These are phyloP conservation scores for Fomitiporia mediterranea DNA, from an alignment of 1,284 basidiomycete genomes.

Conservation along the genomic window DNA sequence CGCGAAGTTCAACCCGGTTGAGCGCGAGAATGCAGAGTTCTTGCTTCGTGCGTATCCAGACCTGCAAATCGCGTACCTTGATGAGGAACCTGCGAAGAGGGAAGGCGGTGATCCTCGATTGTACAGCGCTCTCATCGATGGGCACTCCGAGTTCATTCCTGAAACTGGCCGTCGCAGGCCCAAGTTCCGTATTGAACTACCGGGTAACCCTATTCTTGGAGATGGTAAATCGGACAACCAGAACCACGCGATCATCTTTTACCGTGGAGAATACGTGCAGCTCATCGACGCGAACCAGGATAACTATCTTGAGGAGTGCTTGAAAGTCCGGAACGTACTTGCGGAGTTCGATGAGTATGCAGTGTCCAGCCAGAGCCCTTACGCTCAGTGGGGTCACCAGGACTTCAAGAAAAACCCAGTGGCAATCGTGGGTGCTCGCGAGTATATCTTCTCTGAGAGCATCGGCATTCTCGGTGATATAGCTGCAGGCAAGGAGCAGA, in stretches of 20 bases:
- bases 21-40: conserved; percentile 99
- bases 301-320: conserved; percentile 99
- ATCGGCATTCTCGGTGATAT: conserved; percentile 99
- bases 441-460: conserved; percentile 99
- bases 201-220: conserved; percentile 97
- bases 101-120: conserved; percentile 94
- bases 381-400: conserved; percentile 82
- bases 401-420: conserved; percentile 89
- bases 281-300: conserved; percentile 99
- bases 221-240: conserved; percentile 99
- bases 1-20: conserved; percentile 99
- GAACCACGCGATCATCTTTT: conserved; percentile 99
- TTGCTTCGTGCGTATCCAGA: conserved; percentile 98
- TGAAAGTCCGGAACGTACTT: conserved; percentile 98
- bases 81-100: conserved; percentile 91
- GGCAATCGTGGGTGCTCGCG: conserved; percentile 96
- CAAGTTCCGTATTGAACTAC: conserved; percentile 98
- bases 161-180: conserved; percentile 87
- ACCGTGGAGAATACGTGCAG: conserved; percentile 98
- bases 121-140: conserved; percentile 96
- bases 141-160: conserved; percentile 92
- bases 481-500: conserved; percentile 99
- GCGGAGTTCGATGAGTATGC: conserved; percentile 96
- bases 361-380: conserved; percentile 85
- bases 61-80: conserved; percentile 96